phyloP scores from a whole-genome alignment of 1,139 yeast genomes.

The Chernovozyma sophiae-reginae region DNA sequence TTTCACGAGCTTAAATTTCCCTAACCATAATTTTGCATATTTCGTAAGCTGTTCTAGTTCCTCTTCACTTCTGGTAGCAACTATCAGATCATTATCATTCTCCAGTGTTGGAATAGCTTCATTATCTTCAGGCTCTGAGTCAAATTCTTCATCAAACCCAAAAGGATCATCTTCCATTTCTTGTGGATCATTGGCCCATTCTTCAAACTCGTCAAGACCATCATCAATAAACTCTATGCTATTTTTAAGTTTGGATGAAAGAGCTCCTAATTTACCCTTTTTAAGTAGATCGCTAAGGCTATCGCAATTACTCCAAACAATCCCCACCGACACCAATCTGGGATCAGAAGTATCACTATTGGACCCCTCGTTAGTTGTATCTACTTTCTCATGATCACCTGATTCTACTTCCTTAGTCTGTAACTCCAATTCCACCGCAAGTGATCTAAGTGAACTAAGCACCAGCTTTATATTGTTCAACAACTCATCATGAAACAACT shows the following conservation, averaged over 20 bases:
- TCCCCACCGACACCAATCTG: slow-evolving; percentile 57
- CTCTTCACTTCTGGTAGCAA: slow-evolving; percentile 9
- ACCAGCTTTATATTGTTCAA: slow-evolving; percentile 25
- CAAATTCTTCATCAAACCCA: slow-evolving; percentile 24
- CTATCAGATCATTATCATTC: slow-evolving; percentile 18
- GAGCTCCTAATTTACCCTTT: slow-evolving; percentile 48
- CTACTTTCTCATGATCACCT: slow-evolving; percentile 6
- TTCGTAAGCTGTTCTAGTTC: slow-evolving; percentile 24
- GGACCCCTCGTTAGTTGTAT: not conserved
- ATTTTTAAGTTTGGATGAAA: slow-evolving; percentile 42
- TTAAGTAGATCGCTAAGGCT: slow-evolving; percentile 32
- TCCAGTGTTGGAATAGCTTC: slow-evolving; percentile 17
- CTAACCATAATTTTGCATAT: slow-evolving; percentile 46
- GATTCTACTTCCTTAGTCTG: slow-evolving; percentile 13
- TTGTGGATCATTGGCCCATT: slow-evolving; percentile 62
- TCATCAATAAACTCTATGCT: slow-evolving; percentile 52
- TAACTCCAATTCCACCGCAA: slow-evolving; percentile 24
- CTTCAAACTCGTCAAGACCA: slow-evolving; percentile 60
- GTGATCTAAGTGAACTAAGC: slow-evolving; percentile 18
- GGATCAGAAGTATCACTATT: slow-evolving; percentile 19
- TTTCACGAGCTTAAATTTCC: slow-evolving; percentile 52
- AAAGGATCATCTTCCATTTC: slow-evolving; percentile 43
- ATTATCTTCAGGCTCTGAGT: slow-evolving; percentile 24
- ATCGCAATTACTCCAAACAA: slow-evolving; percentile 62
- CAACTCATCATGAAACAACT: slow-evolving; percentile 38